Evolutionary conservation across 306 rosid genomes (phyloP), one percentile per base, ranked within the genome.

Genomic region (Vigna hirtella): DNA sequence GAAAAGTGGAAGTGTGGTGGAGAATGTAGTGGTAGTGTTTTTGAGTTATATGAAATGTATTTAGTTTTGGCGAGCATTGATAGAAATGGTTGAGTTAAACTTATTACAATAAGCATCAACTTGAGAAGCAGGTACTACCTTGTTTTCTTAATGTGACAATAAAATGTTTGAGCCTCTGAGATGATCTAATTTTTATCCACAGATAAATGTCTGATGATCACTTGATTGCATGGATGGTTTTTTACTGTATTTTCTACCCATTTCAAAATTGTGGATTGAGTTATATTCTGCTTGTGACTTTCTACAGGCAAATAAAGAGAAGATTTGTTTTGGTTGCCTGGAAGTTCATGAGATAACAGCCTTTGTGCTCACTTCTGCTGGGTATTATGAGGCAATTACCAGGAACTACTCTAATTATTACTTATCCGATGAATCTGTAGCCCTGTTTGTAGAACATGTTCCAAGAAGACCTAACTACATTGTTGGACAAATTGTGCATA

Each of bases 401-500:
- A 83, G 93, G 80, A 96, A 90, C 81, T 87, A 86, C 81, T 83
- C 94, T 57, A 90, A 91, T 87, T 89, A 96, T 88, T 93, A 83
- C 83, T 82, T 96, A 67, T 93, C 98, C 16, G 73, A 89, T 42
- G 99, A 91, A 91, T 96, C 98, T 9, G 97, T 93, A 79, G 96
- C 93, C 72, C 86, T 96, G 58, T 96, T 96, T 85, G 88, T 86
- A 4, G 99, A 90, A 74, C 91, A 83, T 83, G 91, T 88, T 83
- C 93, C 91, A 2, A 77, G 85, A 82, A 87, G 88, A 81, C 93
- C 97, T 80, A 91, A 88, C 89, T 91, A 87, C 85, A 96, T 96
- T 74, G 97, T 96, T 76, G 99, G 98, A 79, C 99, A 93, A 91
- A 88, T 96, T 84, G 99, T 96, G 88, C 99, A 96, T 86, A 89